Conservation (phyloP, 2,329 filamentous ascomycete genomes). For the Trichoderma citrinoviride region DNA sequence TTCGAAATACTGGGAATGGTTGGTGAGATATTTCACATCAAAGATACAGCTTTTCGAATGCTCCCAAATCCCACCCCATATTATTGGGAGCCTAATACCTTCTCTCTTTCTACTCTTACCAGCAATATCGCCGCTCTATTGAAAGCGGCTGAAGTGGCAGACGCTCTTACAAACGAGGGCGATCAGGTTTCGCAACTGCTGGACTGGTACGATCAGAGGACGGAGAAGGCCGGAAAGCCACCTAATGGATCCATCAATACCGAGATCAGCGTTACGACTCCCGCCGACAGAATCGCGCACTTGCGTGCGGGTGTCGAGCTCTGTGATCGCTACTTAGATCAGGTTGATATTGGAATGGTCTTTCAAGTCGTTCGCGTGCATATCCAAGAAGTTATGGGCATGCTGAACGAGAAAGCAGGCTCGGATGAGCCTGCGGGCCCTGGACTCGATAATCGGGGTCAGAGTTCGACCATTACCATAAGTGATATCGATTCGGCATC, state of each 20-base stretch:
- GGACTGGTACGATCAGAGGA: neutral
- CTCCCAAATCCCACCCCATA: neutral
- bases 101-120: neutral
- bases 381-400: neutral
- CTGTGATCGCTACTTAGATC: neutral
- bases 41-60: neutral
- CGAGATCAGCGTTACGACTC: neutral
- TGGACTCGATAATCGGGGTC: too few species aligned
- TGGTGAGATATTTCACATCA: neutral
- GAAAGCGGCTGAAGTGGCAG: neutral
- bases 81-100: neutral
- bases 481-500: neutral
- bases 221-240: neutral
- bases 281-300: neutral
- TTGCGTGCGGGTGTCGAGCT: neutral
- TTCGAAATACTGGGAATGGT: neutral
- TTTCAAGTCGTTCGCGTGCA: neutral
- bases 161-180: neutral
- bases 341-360: neutral
- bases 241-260: neutral
- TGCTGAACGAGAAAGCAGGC: neutral
- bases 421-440: neutral
- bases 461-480: neutral
- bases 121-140: neutral
- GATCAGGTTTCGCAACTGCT: neutral